Base-by-base conservation (phyloP, 345 rosid species). In the Eucalyptus curtisii region DNA sequence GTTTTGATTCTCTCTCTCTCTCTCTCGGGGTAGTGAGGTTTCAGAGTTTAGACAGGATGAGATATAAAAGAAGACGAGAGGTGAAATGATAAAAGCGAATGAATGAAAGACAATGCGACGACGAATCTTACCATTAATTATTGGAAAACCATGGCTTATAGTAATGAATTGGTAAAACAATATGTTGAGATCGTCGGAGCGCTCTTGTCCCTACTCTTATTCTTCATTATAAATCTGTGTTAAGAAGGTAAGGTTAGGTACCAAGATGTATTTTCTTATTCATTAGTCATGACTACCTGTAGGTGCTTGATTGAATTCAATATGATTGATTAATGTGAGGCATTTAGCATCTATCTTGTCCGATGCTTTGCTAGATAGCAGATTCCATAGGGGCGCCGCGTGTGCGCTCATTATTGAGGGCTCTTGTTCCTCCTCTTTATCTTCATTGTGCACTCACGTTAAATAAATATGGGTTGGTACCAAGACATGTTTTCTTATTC, bases 191-290 rank as follows among this genome's bases (percentile, higher is more conserved):
- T 9, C 1, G 27, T 55, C 31, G 0, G 16, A 59, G 31, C 15
- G 7, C 0, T 59, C 15, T 59, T 27, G 31, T 27, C 15, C 27
- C 3, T 22, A 55, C 27, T 55, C 61, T 55, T 55, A 24, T 24
- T 55, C 30, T 22, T 55, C 30, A 20, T 55, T 55, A 0, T 9
- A 55, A 22, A 55, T 55, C 12, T 10, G 6, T 0, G 1, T 22
- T 55, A 55, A 55, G 61, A 22, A 55, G 30, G 61, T 55, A 55
- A 10, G 1, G 1, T 25, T 55, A 55, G 30, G 12, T 55, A 59
- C 16, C 7, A 59, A 12, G 30, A 55, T 55, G 30, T 55, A 24
- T 55, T 55, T 55, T 24, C 61, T 55, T 24, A 55, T 55, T 22
- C 61, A 55, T 12, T 22, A 55, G 19, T 55, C 61, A 55, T 20